Conservation (phyloP, 1,139 yeast species). For the Magnusiomyces paraingens region DNA sequence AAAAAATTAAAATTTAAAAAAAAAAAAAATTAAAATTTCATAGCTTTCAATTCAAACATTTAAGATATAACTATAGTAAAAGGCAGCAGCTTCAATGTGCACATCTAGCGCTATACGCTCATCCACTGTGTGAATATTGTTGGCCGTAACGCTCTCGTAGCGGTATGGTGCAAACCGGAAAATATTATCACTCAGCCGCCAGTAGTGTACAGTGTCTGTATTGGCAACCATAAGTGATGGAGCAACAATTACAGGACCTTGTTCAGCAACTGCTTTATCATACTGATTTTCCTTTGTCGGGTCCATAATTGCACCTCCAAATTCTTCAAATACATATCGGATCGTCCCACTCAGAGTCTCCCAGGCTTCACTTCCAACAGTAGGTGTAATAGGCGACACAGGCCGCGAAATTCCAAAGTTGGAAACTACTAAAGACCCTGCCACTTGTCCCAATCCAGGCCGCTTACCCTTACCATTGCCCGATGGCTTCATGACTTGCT, state of each 20-base stretch:
- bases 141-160: conserved; percentile 12
- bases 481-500: too few relatives aligned
- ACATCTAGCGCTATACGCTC: conserved; percentile 48
- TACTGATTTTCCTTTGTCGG: conserved; percentile 13
- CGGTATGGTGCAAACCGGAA: conserved; percentile 52
- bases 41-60: conserved; percentile 24
- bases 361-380: conserved; percentile 43
- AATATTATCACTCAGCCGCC: conserved; percentile 67
- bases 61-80: conserved; percentile 48
- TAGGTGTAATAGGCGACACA: conserved; percentile 46
- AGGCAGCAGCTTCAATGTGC: conserved; percentile 54
- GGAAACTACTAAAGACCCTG: conserved; percentile 30
- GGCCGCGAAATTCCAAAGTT: conserved; percentile 17
- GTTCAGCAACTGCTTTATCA: too few relatives aligned
- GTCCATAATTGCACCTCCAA: conserved; percentile 18
- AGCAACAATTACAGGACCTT: conserved; percentile 40
- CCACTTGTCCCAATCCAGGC: conserved; percentile 4
- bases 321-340: conserved; percentile 12
- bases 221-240: conserved; percentile 73
- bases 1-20: too few relatives aligned
- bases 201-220: conserved; percentile 77
- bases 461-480: too few relatives aligned
- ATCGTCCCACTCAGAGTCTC: conserved; percentile 49
- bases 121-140: conserved; percentile 49
- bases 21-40: not conserved